A percentile compares a stretch with the other conserved stretches of the same genome.
phyloP scores from a whole-genome alignment of 1,139 yeast species.

The Candida albicans region DNA sequence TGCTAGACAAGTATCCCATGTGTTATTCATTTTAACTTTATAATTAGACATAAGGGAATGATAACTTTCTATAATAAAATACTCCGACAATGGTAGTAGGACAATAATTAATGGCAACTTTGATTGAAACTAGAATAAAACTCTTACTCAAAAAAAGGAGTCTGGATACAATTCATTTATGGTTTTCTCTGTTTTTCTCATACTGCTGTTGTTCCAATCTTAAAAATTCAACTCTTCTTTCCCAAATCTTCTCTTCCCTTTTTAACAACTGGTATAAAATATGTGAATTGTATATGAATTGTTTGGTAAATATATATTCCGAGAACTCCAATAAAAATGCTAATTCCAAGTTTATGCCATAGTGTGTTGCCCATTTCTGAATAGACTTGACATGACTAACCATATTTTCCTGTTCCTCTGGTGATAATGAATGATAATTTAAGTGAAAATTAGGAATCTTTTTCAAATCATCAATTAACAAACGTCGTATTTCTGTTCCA shows the following conservation, averaged over 20 bases:
- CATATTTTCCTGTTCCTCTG: slow-evolving; percentile 37
- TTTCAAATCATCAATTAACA: slow-evolving; percentile 3
- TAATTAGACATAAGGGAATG: no score
- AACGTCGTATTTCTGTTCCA: slow-evolving; percentile 1
- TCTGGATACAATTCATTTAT: not conserved
- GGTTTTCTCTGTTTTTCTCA: not conserved
- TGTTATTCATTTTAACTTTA: no score
- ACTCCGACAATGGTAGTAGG: no score
- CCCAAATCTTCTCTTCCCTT: slow-evolving; percentile 1
- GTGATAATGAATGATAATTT: slow-evolving; percentile 35
- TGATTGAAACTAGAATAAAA: no score
- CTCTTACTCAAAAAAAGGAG: no score
- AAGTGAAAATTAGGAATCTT: slow-evolving; percentile 15
- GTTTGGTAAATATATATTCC: slow-evolving; percentile 9
- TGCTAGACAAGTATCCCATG: no score
- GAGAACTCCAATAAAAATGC: slow-evolving; percentile 6
- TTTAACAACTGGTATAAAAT: slow-evolving; percentile 1
- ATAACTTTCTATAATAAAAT: no score
- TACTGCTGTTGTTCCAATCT: not conserved
- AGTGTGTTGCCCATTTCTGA: not conserved
- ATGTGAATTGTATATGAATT: slow-evolving; percentile 8
- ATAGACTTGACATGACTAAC: slow-evolving; percentile 11
- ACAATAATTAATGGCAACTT: no score
- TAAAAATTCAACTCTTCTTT: not conserved
- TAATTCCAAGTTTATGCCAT: not conserved